Conservation (phyloP, 192 early-diverging fungal species). For the Phlyctochytrium arcticum region DNA sequence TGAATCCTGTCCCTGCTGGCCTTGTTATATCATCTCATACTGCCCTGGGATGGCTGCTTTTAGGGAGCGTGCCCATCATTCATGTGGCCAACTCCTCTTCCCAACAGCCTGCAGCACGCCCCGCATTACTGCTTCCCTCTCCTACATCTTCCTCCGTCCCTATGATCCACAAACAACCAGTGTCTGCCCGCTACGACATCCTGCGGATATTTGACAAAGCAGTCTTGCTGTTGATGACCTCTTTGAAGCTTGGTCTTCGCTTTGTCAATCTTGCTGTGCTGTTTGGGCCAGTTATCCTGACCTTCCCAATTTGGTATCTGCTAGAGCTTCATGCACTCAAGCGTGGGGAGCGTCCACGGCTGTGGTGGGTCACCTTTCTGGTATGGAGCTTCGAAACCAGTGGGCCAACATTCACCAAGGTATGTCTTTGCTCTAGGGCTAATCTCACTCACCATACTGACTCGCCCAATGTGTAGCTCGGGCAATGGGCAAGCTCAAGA, state of each 20-base stretch:
- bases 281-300: conserved; percentile 26
- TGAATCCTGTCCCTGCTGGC: too few relatives aligned
- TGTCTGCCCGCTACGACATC: too few relatives aligned
- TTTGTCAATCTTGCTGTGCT: conserved; percentile 21
- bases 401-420: conserved; percentile 96
- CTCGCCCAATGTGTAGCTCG: conserved; percentile 40
- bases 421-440: conserved; percentile 7
- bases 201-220: too few relatives aligned
- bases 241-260: too few relatives aligned
- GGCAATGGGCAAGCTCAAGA: conserved; percentile 92
- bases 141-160: too few relatives aligned
- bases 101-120: too few relatives aligned
- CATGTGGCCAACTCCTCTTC: neutral
- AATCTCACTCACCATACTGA: neutral
- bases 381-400: conserved; percentile 76
- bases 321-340: neutral
- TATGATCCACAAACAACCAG: too few relatives aligned
- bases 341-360: neutral
- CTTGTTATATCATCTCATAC: too few relatives aligned
- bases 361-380: conserved; percentile 86
- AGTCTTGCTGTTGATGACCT: too few relatives aligned
- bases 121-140: too few relatives aligned
- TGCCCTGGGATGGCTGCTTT: neutral
- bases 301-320: conserved; percentile 27
- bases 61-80: conserved; percentile 4